Base-by-base conservation (phyloP, 192 early-diverging fungal species). In the Linderina pennispora region DNA sequence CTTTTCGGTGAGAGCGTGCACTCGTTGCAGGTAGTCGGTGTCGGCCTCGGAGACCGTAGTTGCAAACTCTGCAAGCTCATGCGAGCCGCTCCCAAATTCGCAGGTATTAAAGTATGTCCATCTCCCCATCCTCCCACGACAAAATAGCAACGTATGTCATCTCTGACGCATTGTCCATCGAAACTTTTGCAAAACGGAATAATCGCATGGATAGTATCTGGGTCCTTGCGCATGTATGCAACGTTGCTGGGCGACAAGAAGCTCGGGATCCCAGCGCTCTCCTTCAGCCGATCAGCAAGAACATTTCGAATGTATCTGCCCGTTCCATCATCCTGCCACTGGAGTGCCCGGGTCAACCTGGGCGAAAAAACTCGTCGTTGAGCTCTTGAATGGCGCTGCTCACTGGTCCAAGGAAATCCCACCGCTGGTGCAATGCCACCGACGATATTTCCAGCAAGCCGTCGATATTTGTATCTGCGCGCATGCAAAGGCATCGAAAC, bases 321-420 rank as follows among this genome's bases (percentile, higher is more conserved):
- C 14, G 55, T 47, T 2, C 23, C 32, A 18, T 36, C 16, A 19
- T 15, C 37, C 8, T 19, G 48, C 57, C 57, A 59, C 19, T 59
- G 49, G 28, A 59, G 20, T 0, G 57, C 50, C 1, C 16, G n/a
- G 23, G 39, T 59, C 57, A 28, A 51, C 46, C 28, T 50, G 48
- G 21, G 49, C 28, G 22, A 59, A 47, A 42, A n/a, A 0, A 2
- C 14, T n/a, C 22, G 41, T 40, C 17, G 26, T 15, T 8, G 23
- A 0, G 42, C 21, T 32, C 19, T 35, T 28, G 48, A 20, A 17
- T 4, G 32, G 16, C 14, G n/a, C 25, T 5, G 14, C 22, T 31
- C 4, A 17, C n/a, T 0, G 67, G 67, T 0, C 60, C 60, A 9
- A 71, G 55, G 48, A 63, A 71, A 33, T 71, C 67, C 67, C 67